Base-by-base conservation (phyloP, 768 basidiomycete genomes). In the Tulasnella sp. region DNA sequence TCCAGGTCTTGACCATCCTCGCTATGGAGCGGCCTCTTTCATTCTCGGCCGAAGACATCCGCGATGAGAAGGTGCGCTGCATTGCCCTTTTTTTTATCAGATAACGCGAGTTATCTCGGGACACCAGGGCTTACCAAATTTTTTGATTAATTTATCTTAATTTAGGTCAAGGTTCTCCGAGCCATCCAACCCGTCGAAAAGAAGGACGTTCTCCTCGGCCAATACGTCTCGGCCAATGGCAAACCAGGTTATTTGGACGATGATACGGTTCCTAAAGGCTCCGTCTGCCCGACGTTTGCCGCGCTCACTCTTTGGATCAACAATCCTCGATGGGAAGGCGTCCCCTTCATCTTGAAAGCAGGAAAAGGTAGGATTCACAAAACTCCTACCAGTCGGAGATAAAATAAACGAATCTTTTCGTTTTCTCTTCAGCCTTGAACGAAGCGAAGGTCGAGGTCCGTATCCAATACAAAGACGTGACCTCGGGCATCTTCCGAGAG, bases 191-290 rank as follows among this genome's bases (percentile, higher is more conserved):
- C 97, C 18, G 92, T 99, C 83, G 88, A 90, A 83, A 87, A 86
- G 48, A 87, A 89, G 78, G 96, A 99, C 84, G 93, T 92, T 44
- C 92, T 99, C 74, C 91, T 99, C 77, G 97, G 98, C 14, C 97
- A 99, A 86, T 99, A 99, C 85, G 93, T 95, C 76, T 88, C 89
- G 48, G 93, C 93, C 40, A 92, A 94, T 83, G 94, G 93, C 81
- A 98, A 98, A 87, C 97, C 98, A n/a, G 97, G 97, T n/a, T 99
- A 99, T 86, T 92, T 98, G 80, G 97, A 99, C 82, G 97, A 99
- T 85, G 91, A 93, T 41, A 98, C 96, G 1, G 97, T 99, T 37
- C 97, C 97, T 50, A 96, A 90, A 85, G 91, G 91, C 84, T 98
- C 97, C 34, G 90, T 91, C 64, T 98, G 96, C 87, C 97, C 98